Percentiles rank a stretch among this genome's conserved stretches.
phyloP scores from a whole-genome alignment of 2,329 filamentous ascomycete genomes.

The Malbranchea cinnamomea region DNA sequence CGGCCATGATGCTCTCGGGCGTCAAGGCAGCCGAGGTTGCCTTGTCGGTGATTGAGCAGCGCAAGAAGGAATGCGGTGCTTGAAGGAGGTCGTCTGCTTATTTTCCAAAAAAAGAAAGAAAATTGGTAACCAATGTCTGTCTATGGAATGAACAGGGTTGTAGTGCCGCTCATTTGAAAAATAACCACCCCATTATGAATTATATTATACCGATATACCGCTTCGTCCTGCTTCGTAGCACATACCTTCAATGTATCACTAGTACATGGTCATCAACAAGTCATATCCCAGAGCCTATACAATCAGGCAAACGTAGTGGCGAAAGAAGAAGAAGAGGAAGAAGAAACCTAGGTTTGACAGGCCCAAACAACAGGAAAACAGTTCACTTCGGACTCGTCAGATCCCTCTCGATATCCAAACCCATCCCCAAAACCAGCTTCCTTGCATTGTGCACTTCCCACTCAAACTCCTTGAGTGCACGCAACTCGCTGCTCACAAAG shows the following conservation, averaged over 20 bases:
- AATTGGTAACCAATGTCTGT: no score
- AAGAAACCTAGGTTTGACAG: neutral
- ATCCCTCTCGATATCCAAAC: conserved; percentile 12
- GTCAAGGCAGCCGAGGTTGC: conserved; percentile 84
- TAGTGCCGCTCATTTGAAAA: no score
- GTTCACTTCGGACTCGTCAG: conserved; percentile 5
- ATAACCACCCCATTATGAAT: no score
- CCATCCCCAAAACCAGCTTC: conserved; percentile 11
- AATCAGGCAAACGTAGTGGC: neutral
- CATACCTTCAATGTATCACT: no score
- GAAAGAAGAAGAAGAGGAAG: neutral
- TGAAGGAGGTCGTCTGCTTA: conserved; percentile 14
- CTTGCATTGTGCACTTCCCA: conserved; percentile 72
- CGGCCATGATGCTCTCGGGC: conserved; percentile 74
- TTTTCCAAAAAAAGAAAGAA: conserved; percentile 1
- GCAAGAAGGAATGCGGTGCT: conserved; percentile 54
- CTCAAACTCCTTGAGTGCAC: conserved; percentile 76
- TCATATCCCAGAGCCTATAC: no score
- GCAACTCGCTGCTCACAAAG: conserved; percentile 73
- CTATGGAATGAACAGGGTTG: no score
- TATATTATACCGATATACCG: no score
- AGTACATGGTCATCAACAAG: no score
- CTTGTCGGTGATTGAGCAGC: conserved; percentile 54
- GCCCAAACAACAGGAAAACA: neutral
- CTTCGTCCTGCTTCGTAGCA: no score